Conservation (phyloP, 2,329 filamentous ascomycete species). For the Nigrospora sphaerica region DNA sequence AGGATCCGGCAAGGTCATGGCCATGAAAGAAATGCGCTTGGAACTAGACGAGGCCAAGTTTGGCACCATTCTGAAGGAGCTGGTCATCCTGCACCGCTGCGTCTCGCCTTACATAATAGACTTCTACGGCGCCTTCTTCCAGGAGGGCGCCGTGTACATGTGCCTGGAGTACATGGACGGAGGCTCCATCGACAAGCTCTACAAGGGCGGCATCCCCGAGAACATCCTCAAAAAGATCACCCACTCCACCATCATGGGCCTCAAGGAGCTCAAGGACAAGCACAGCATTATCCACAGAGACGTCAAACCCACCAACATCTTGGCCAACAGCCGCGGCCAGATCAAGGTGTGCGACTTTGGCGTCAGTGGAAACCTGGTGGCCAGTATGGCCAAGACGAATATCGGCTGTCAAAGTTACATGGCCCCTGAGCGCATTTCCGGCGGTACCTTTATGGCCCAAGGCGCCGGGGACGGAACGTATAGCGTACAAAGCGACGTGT, state of each 20-base stretch:
- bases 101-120: conserved; percentile 95
- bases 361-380: conserved; percentile 91
- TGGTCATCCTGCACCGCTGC: conserved; percentile 93
- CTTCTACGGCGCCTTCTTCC: conserved; percentile 98
- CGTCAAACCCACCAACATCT: conserved; percentile 98
- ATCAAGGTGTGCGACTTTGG: conserved; percentile 99
- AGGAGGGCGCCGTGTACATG: conserved; percentile 97
- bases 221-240: conserved; percentile 84
- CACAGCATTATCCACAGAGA: conserved; percentile 99
- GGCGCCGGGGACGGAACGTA: conserved; percentile 79
- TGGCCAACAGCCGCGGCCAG: conserved; percentile 82
- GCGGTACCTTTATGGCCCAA: conserved; percentile 68
- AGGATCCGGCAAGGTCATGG: conserved; percentile 79
- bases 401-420: conserved; percentile 99
- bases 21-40: conserved; percentile 97
- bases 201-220: conserved; percentile 84
- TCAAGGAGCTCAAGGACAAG: conserved; percentile 91
- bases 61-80: conserved; percentile 92
- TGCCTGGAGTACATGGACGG: conserved; percentile 99
- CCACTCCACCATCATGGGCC: conserved; percentile 78
- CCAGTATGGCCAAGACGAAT: conserved; percentile 96
- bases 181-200: conserved; percentile 94
- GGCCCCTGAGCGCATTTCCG: conserved; percentile 92
- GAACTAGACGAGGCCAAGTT: conserved; percentile 97
- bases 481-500: conserved; percentile 96